A percentile compares a stretch with the other conserved stretches of the same genome.
phyloP scores from a whole-genome alignment of 2,329 filamentous ascomycete genomes.

The Dactylellina cionopaga region DNA sequence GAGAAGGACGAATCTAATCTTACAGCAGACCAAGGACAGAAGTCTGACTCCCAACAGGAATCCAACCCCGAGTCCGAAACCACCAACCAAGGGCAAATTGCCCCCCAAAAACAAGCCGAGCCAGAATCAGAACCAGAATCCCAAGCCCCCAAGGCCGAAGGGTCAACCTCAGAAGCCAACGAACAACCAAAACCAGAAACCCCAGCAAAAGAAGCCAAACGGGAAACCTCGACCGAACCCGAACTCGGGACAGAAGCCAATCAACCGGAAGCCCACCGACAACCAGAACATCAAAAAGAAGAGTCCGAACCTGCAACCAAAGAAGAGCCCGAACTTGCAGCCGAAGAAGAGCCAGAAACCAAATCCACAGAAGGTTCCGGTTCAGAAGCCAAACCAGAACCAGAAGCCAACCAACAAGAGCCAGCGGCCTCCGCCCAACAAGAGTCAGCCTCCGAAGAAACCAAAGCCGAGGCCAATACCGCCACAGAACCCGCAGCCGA shows the following conservation, averaged over 20 bases:
- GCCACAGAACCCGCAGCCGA: constrained; percentile 27
- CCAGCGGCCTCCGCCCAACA: constrained; percentile 27
- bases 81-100: constrained; percentile 19
- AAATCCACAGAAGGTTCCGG: constrained; percentile 20
- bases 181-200: constrained; percentile 21
- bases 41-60: constrained; percentile 45
- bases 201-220: constrained; percentile 25
- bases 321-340: constrained; percentile 9
- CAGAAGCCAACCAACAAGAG: constrained; percentile 20
- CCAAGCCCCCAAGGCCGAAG: constrained; percentile 27
- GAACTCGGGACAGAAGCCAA: constrained; percentile 20
- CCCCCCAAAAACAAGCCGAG: constrained; percentile 21
- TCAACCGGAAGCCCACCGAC: constrained; percentile 2
- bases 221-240: constrained; percentile 3
- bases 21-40: constrained; percentile 49
- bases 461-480: constrained; percentile 32
- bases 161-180: constrained; percentile 25
- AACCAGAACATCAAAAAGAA: constrained; percentile 16
- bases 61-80: constrained; percentile 26
- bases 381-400: constrained; percentile 22
- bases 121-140: constrained; percentile 32
- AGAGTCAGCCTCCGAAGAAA: constrained; percentile 26
- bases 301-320: constrained; percentile 31
- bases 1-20: constrained; percentile 55
- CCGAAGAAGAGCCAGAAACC: constrained; percentile 9